These are phyloP conservation scores for Trichoderma sp. DNA, from an alignment of 2,329 filamentous ascomycete species.

Conservation along the genomic window DNA sequence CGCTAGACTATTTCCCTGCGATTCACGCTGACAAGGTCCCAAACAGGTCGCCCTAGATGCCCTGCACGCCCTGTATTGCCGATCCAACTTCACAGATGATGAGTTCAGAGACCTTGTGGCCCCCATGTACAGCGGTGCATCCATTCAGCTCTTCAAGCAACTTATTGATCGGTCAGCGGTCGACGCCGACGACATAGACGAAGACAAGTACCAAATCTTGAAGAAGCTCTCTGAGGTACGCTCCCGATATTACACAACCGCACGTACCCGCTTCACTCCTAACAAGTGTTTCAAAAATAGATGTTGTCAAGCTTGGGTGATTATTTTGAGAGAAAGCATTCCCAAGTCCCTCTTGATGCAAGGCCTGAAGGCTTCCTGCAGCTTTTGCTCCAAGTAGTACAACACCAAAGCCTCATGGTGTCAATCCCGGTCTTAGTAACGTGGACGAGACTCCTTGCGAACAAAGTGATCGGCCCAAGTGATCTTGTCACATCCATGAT, in stretches of 20 bases:
- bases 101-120: constrained; percentile 76
- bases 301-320: constrained; percentile 81
- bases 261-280: background rate
- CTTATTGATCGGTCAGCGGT: constrained; percentile 79
- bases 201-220: constrained; percentile 84
- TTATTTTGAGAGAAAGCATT: constrained; percentile 75
- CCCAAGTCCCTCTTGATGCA: constrained; percentile 57
- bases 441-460: constrained; percentile 79
- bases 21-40: constrained; percentile 23
- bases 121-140: constrained; percentile 72
- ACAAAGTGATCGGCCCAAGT: constrained; percentile 62
- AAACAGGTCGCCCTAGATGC: constrained; percentile 74
- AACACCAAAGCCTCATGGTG: constrained; percentile 82
- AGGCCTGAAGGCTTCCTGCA: constrained; percentile 74
- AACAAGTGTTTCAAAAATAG: constrained; percentile 40
- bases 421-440: constrained; percentile 90
- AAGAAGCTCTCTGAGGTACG: constrained; percentile 91
- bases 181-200: constrained; percentile 78
- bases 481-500: constrained; percentile 62
- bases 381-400: constrained; percentile 74
- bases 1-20: background rate
- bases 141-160: constrained; percentile 66
- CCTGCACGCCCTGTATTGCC: constrained; percentile 76
- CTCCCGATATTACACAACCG: background rate
- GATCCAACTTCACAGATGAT: constrained; percentile 69